Base-by-base conservation (phyloP, 768 basidiomycete species). In the Naganishia vishniacii region DNA sequence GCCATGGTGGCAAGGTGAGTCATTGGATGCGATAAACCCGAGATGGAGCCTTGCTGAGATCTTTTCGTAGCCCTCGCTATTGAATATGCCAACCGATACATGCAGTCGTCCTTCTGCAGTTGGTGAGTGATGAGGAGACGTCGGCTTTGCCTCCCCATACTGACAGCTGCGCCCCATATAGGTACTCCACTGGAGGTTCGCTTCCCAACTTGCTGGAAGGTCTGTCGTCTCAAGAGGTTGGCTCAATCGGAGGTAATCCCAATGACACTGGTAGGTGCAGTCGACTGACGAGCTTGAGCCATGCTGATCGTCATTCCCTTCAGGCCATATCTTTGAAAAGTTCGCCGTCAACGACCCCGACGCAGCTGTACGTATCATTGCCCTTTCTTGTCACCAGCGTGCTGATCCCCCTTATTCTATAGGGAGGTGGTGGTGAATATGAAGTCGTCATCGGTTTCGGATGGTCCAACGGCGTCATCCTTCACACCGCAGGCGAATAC, bases 61-160 rank as follows among this genome's bases (percentile, higher is more conserved):
- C 20, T 23, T 78, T 3, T 76, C 80, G 18, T 29, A 61, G 79
- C 81, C 6, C 79, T 93, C 18, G 80, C 80, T 69, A 82, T 88
- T 46, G 84, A 89, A 73, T 79, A 92, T 65, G 89, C 88, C 8
- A 93, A 94, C 73, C 83, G 93, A 41, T 94, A 92, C 75, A 80
- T 88, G 69, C 80, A 86, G 28, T 87, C 89, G 67, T 84, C 84
- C 1, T 82, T 94, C 66, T 95, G 93, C 77, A 90, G 88, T 69
- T 97, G 93, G 92, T 41, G 20, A 56, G 53, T 56, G n/a, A n/a
- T n/a, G n/a, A n/a, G n/a, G n/a, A n/a, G n/a, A n/a, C n/a, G n/a
- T n/a, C n/a, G n/a, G n/a, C n/a, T n/a, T n/a, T n/a, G n/a, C n/a
- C n/a, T n/a, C n/a, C n/a, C n/a, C n/a, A n/a, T n/a, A n/a, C n/a